Conservation (phyloP, 345 rosid genomes). For the Arabidopsis arenosa region DNA sequence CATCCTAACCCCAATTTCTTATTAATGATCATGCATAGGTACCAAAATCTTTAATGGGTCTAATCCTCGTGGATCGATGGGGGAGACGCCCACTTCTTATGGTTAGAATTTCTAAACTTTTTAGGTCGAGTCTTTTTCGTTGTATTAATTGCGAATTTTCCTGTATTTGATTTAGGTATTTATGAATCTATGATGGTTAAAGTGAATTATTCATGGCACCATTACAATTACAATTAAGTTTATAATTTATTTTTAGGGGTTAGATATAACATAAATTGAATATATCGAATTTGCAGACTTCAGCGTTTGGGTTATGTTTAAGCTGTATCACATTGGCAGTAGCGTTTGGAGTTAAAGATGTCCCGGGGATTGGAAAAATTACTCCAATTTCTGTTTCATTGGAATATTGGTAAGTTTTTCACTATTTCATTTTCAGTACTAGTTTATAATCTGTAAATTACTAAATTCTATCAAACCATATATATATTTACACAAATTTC, state of each 20-base stretch:
- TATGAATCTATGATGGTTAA: too few species aligned
- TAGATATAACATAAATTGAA: background rate
- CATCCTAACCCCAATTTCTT: background rate
- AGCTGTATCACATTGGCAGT: slow-evolving; percentile 34
- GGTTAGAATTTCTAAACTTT: slow-evolving; percentile 7
- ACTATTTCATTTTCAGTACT: background rate
- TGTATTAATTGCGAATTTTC: too few species aligned
- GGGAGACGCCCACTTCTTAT: slow-evolving; percentile 49
- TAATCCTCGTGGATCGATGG: slow-evolving; percentile 45
- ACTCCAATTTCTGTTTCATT: slow-evolving; percentile 41
- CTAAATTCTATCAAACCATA: background rate
- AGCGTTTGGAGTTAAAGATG: slow-evolving; percentile 41
- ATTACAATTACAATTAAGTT: too few species aligned
- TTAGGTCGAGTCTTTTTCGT: background rate
- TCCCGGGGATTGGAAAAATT: background rate
- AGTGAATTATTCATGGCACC: too few species aligned
- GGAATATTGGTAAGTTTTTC: slow-evolving; percentile 43
- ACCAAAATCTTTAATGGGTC: slow-evolving; percentile 45
- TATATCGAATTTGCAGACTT: slow-evolving; percentile 30
- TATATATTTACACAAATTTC: background rate
- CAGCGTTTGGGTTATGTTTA: slow-evolving; percentile 40
- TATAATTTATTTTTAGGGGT: background rate
- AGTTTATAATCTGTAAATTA: background rate
- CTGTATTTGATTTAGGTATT: too few species aligned
- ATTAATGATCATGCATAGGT: slow-evolving; percentile 25